phyloP scores from a whole-genome alignment of 2,329 filamentous ascomycete species.

The Pyrenochaeta sp. region DNA sequence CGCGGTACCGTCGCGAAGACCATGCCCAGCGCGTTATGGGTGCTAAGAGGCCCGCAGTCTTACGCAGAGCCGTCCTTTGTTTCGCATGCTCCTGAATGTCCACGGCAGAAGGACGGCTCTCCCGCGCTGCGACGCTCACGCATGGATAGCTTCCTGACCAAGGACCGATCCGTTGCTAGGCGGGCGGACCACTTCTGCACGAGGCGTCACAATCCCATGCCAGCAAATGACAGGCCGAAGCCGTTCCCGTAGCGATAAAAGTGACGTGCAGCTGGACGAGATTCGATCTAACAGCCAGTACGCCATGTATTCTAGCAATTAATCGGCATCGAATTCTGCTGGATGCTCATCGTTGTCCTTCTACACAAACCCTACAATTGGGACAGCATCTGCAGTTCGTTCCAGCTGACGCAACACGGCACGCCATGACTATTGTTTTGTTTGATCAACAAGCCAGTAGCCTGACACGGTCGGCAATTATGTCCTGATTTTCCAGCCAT shows the following conservation, averaged over 20 bases:
- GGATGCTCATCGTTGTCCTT: background rate
- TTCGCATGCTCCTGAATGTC: constrained; percentile 16
- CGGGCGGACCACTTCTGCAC: constrained; percentile 16
- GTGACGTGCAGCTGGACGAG: constrained; percentile 2
- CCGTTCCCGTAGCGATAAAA: background rate
- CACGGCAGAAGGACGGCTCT: constrained; percentile 12
- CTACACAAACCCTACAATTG: too few relatives aligned
- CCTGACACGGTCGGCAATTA: background rate
- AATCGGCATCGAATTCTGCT: background rate
- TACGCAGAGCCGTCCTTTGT: constrained; percentile 17
- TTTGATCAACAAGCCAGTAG: background rate
- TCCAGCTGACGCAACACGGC: background rate
- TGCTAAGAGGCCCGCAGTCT: constrained; percentile 26
- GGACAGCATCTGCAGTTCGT: too few relatives aligned
- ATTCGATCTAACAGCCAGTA: background rate
- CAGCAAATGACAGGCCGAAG: constrained; percentile 1
- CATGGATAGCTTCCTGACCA: constrained; percentile 13
- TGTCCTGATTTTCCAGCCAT: background rate
- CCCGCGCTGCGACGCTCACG: constrained; percentile 18
- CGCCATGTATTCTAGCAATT: background rate
- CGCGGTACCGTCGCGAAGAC: constrained; percentile 19
- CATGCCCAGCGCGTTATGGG: constrained; percentile 30
- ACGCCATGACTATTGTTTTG: background rate
- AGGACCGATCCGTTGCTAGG: constrained; percentile 21
- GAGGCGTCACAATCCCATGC: constrained; percentile 18